Percentiles rank a stretch among this genome's conserved stretches.
Evolutionary conservation across 2,329 filamentous ascomycete species (phyloP).

Genomic region (Simplicillium aogashimaense): DNA sequence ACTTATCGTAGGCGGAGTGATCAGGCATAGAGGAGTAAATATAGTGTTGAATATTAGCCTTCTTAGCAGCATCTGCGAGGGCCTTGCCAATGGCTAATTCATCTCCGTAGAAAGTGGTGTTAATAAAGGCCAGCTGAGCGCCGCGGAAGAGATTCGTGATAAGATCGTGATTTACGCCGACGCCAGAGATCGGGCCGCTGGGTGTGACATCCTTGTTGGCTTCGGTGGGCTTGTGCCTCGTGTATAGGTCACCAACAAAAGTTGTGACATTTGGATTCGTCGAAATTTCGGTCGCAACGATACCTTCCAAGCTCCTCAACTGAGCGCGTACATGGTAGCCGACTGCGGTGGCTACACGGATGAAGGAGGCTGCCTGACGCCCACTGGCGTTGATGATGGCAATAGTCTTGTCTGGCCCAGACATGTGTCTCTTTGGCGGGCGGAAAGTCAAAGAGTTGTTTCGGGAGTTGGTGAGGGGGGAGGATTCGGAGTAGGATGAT

Average conservation of each 20-base stretch:
- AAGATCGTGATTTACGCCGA: slow-evolving; percentile 61
- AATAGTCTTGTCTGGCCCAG: slow-evolving; percentile 64
- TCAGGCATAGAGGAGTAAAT: slow-evolving; percentile 98
- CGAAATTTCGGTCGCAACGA: slow-evolving; percentile 80
- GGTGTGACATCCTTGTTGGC: slow-evolving; percentile 53
- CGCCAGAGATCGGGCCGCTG: slow-evolving; percentile 52
- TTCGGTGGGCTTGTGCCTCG: slow-evolving; percentile 39
- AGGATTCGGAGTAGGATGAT: slow-evolving; percentile 52
- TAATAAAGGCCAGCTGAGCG: slow-evolving; percentile 87
- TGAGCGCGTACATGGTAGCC: slow-evolving; percentile 91
- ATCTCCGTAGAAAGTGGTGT: slow-evolving; percentile 94
- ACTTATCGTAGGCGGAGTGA: slow-evolving; percentile 66
- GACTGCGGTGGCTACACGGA: slow-evolving; percentile 85
- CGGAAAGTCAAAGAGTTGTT: slow-evolving; percentile 54
- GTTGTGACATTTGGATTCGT: slow-evolving; percentile 66
- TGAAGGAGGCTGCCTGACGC: slow-evolving; percentile 89
- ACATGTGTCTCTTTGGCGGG: slow-evolving; percentile 48
- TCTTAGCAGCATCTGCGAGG: slow-evolving; percentile 81
- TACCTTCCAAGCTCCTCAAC: slow-evolving; percentile 74
- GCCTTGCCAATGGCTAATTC: slow-evolving; percentile 84
- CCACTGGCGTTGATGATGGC: slow-evolving; percentile 94
- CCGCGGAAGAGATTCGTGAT: slow-evolving; percentile 73
- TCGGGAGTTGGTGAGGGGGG: slow-evolving; percentile 40
- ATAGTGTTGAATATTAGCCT: slow-evolving; percentile 77
- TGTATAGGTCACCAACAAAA: slow-evolving; percentile 55